Conservation (phyloP, 2,329 filamentous ascomycete species). For the Dactylonectria estremocensis region DNA sequence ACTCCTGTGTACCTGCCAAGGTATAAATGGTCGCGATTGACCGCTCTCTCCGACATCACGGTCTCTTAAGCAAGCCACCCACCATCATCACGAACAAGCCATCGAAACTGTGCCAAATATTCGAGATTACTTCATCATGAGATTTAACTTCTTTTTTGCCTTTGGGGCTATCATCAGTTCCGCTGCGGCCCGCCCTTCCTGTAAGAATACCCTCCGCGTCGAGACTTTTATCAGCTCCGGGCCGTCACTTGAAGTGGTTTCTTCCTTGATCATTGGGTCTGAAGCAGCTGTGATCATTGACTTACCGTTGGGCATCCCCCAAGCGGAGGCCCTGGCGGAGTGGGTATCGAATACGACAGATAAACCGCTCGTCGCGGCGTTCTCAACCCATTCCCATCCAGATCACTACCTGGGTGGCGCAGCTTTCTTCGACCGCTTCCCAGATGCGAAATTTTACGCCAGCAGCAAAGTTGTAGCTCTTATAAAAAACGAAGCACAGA, state of each 20-base stretch:
- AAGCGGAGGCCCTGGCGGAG: slow-evolving; percentile 25
- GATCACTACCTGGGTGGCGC: slow-evolving; percentile 32
- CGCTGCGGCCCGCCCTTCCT: neutral
- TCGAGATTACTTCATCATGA: neutral
- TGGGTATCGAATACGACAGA: slow-evolving; percentile 31
- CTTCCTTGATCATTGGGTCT: slow-evolving; percentile 34
- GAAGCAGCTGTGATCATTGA: slow-evolving; percentile 33
- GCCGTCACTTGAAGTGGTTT: slow-evolving; percentile 30
- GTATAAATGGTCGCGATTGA: neutral
- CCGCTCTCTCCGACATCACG: neutral
- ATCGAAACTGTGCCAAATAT: neutral
- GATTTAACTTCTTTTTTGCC: neutral
- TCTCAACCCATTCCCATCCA: slow-evolving; percentile 31
- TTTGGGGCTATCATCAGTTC: neutral
- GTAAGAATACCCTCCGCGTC: slow-evolving; percentile 1
- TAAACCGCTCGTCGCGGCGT: slow-evolving; percentile 35
- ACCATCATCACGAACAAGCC: neutral
- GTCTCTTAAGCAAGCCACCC: neutral
- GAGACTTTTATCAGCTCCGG: slow-evolving; percentile 27
- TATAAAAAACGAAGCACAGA: slow-evolving; percentile 27
- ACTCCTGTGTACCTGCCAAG: neutral
- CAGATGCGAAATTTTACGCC: slow-evolving; percentile 29
- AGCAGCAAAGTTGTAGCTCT: slow-evolving; percentile 17
- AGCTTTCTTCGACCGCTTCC: slow-evolving; percentile 26
- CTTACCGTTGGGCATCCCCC: slow-evolving; percentile 22